A percentile compares a stretch with the other conserved stretches of the same genome.
Evolutionary conservation across 257 asterid genomes (phyloP).

Genomic region (Osmanthus fragrans): DNA sequence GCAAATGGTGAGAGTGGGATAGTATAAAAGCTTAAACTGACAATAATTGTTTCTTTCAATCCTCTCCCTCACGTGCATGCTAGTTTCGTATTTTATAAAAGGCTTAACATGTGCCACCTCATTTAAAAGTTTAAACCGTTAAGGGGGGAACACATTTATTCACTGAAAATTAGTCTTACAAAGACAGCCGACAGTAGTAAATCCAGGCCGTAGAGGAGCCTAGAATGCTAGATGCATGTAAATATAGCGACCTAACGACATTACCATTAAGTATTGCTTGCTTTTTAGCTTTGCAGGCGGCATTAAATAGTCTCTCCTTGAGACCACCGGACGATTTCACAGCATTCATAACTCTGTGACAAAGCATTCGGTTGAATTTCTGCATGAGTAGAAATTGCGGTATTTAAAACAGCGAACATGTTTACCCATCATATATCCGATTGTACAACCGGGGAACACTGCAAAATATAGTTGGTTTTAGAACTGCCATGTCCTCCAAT

Average conservation of each 20-base stretch:
- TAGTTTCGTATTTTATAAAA: no score
- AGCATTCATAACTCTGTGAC: conserved; percentile 54
- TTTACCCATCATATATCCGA: conserved; percentile 77
- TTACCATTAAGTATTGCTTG: conserved; percentile 62
- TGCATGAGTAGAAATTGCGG: background rate
- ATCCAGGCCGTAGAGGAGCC: background rate
- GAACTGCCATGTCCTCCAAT: conserved; percentile 69
- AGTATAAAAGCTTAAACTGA: background rate
- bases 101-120: background rate
- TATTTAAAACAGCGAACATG: conserved; percentile 8
- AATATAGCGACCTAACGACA: background rate
- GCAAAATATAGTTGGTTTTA: conserved; percentile 72
- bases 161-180: background rate
- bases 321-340: conserved; percentile 61
- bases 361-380: conserved; percentile 5
- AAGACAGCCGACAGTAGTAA: background rate
- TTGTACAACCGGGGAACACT: conserved; percentile 84
- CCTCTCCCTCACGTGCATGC: no score
- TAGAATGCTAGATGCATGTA: background rate
- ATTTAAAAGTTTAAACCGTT: background rate
- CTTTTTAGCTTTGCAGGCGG: conserved; percentile 75
- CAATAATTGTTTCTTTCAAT: no score
- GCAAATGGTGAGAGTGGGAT: background rate
- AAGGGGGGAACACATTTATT: background rate
- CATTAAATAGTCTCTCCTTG: conserved; percentile 66